Conservation (phyloP, 1,139 yeast species). For the Barnettozyma hawaiiensis region DNA sequence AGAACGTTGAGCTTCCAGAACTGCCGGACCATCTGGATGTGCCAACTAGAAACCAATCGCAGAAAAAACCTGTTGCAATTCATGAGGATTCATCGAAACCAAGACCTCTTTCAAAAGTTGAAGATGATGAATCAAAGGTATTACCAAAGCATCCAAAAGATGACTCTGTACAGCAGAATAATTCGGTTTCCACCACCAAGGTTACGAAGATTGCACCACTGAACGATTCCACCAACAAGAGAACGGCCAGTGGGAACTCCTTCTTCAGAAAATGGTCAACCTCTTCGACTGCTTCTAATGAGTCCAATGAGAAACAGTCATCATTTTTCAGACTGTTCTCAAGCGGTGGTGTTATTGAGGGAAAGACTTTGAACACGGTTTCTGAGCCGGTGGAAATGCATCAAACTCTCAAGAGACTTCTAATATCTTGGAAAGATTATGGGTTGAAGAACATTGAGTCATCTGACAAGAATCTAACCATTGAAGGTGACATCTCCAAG, state of each 20-base stretch:
- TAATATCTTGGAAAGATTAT: conserved; percentile 64
- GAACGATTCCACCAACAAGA: conserved; percentile 21
- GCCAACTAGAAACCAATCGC: conserved; percentile 5
- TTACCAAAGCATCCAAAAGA: conserved; percentile 21
- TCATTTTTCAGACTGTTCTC: conserved; percentile 19
- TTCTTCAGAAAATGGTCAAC: conserved; percentile 60
- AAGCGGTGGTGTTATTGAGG: conserved; percentile 6
- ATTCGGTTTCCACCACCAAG: conserved; percentile 19
- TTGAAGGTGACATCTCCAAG: conserved; percentile 58
- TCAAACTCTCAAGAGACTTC: conserved; percentile 56
- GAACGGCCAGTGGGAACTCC: conserved; percentile 18
- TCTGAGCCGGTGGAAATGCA: conserved; percentile 44
- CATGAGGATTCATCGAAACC: conserved; percentile 7
- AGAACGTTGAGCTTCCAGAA: conserved; percentile 19
- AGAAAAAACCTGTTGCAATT: conserved; percentile 6
- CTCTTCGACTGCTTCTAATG: conserved; percentile 34
- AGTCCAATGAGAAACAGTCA: conserved; percentile 32
- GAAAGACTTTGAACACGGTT: conserved; percentile 25
- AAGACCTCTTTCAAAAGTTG: conserved; percentile 5
- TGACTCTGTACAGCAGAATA: conserved; percentile 17
- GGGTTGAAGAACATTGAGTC: conserved; percentile 56
- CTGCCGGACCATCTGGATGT: conserved; percentile 20
- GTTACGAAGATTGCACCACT: conserved; percentile 14
- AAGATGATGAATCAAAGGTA: conserved; percentile 8
- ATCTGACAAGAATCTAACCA: conserved; percentile 38